Percentiles rank a stretch among this genome's conserved stretches.
These are phyloP conservation scores for Aspergillus neoniger DNA, from an alignment of 2,329 filamentous ascomycete species.

Conservation along the genomic window DNA sequence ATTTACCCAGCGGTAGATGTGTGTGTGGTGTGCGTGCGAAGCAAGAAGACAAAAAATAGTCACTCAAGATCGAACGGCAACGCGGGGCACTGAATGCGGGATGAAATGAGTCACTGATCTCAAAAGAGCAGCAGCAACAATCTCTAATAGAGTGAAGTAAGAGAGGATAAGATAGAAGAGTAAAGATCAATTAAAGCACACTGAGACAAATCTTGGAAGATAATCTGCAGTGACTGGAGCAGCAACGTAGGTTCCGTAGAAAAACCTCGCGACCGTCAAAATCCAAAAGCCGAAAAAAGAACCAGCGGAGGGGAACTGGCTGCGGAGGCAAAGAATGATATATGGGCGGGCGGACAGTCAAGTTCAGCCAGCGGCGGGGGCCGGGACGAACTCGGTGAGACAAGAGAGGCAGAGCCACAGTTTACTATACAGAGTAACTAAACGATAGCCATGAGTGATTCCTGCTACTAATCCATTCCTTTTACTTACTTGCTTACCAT, in stretches of 20 bases:
- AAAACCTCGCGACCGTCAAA: slow-evolving; percentile 31
- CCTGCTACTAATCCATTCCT: no score
- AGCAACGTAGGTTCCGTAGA: slow-evolving; percentile 17
- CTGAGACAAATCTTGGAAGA: slow-evolving; percentile 6
- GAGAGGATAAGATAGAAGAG: background rate
- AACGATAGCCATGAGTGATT: no score
- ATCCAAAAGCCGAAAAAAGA: slow-evolving; percentile 30
- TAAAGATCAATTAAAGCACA: slow-evolving; percentile 1
- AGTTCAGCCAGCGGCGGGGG: background rate
- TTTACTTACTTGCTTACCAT: slow-evolving; percentile 3
- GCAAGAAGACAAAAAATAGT: background rate
- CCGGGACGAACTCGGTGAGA: slow-evolving; percentile 18
- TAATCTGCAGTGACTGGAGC: slow-evolving; percentile 23
- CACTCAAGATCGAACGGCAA: background rate
- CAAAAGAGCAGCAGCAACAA: background rate
- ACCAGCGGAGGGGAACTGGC: slow-evolving; percentile 18
- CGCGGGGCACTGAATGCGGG: background rate
- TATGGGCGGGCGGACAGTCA: slow-evolving; percentile 2
- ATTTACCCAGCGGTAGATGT: background rate
- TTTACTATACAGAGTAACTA: no score
- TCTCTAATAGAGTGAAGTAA: no score
- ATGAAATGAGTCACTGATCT: slow-evolving; percentile 4
- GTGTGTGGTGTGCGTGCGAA: background rate
- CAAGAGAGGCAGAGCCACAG: no score
- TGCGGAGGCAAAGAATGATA: slow-evolving; percentile 21